phyloP scores from a whole-genome alignment of 2,329 filamentous ascomycete species.

The Pseudocercospora macadamiae region DNA sequence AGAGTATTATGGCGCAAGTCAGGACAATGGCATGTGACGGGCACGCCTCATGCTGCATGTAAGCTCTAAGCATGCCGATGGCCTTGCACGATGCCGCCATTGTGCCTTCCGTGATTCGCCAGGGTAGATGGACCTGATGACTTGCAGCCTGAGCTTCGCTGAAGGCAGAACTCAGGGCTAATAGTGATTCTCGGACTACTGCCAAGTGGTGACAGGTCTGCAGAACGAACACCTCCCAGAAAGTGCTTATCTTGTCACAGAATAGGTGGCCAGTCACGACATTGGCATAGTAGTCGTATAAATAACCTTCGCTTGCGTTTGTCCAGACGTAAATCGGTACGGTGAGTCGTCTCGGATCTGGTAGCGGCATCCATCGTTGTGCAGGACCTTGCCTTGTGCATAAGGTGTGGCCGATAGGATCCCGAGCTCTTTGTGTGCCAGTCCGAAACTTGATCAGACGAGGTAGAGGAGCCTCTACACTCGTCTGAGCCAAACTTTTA shows the following conservation, averaged over 20 bases:
- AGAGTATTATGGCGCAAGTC: conserved; percentile 2
- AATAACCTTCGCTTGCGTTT: no score
- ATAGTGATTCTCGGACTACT: background rate
- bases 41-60: background rate
- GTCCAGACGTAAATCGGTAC: no score
- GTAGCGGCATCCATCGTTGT: no score
- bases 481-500: no score
- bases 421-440: no score
- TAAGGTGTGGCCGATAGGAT: no score
- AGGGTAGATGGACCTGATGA: background rate
- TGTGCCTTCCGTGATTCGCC: background rate
- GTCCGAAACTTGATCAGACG: no score
- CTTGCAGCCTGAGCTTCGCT: background rate
- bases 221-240: background rate
- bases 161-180: background rate
- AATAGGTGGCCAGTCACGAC: background rate
- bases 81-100: background rate
- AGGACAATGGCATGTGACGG: background rate
- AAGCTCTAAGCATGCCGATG: conserved; percentile 1
- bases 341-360: no score
- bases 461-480: no score
- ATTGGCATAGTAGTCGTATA: background rate
- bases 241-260: background rate
- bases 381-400: no score
- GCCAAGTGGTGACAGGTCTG: background rate